These are phyloP conservation scores for Phytophthora pluvialis DNA, from an alignment of 352 stramenopile genomes.

Conservation along the genomic window DNA sequence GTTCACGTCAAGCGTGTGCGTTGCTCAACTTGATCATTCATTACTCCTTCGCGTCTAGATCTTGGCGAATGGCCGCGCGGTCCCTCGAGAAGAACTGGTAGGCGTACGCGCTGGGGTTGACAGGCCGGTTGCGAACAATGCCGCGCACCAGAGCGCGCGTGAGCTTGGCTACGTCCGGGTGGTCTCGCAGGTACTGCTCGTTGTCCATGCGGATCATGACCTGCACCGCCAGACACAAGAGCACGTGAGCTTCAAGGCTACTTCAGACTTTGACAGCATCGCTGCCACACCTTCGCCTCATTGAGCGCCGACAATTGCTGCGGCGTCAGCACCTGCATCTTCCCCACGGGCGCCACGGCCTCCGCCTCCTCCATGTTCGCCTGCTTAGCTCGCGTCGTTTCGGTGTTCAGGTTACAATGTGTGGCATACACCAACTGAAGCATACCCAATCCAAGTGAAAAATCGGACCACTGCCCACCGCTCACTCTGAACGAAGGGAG, in stretches of 20 bases:
- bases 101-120: slow-evolving; percentile 57
- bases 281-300: slow-evolving; percentile 54
- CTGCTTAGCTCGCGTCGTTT: slow-evolving; percentile 28
- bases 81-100: slow-evolving; percentile 65
- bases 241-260: background rate
- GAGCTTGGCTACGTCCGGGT: slow-evolving; percentile 62
- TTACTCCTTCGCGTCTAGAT: slow-evolving; percentile 61
- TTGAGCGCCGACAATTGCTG: slow-evolving; percentile 73
- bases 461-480: slow-evolving; percentile 23
- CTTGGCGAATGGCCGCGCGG: slow-evolving; percentile 35
- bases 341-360: slow-evolving; percentile 32
- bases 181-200: slow-evolving; percentile 74
- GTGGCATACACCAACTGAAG: slow-evolving; percentile 19
- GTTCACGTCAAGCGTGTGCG: background rate
- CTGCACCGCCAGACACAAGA: slow-evolving; percentile 26
- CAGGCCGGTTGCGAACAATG: slow-evolving; percentile 61
- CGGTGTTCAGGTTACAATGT: background rate
- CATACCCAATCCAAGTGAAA: slow-evolving; percentile 28
- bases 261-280: background rate
- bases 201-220: slow-evolving; percentile 85
- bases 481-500: slow-evolving; percentile 19
- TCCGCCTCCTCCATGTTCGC: slow-evolving; percentile 13
- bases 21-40: background rate
- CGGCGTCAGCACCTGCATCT: slow-evolving; percentile 66
- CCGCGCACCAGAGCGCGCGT: slow-evolving; percentile 63